Evolutionary conservation across 1,139 yeast species (phyloP).

Genomic region (Blastobotrys petasosporus): DNA sequence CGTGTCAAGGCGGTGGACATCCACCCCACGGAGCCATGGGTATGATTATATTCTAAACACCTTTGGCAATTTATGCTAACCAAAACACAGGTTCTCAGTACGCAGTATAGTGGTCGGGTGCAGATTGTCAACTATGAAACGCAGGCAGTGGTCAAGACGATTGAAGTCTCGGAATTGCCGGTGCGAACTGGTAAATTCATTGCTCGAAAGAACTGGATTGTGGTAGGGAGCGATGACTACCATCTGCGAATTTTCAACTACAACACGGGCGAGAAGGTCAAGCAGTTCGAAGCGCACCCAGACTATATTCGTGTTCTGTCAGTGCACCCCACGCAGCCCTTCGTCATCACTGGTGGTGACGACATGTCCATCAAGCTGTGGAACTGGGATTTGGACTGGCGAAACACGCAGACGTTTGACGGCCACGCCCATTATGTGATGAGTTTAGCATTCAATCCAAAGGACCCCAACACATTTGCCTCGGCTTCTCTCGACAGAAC

Average conservation of each 20-base stretch:
- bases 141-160: constrained; percentile 52
- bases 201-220: constrained; percentile 96
- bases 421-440: constrained; percentile 96
- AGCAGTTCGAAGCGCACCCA: constrained; percentile 96
- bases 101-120: constrained; percentile 67
- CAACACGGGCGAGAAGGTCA: constrained; percentile 89
- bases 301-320: constrained; percentile 92
- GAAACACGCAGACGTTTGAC: constrained; percentile 80
- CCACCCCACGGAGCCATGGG: constrained; percentile 98
- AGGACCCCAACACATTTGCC: constrained; percentile 96
- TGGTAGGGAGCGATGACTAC: constrained; percentile 94
- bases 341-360: constrained; percentile 82
- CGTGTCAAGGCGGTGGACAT: constrained; percentile 97
- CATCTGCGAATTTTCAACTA: constrained; percentile 88
- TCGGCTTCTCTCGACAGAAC: constrained; percentile 95
- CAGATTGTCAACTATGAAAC: constrained; percentile 96
- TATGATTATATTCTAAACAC: constrained; percentile 15
- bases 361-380: constrained; percentile 88
- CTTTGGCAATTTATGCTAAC: background rate
- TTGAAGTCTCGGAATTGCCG: constrained; percentile 90
- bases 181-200: constrained; percentile 93
- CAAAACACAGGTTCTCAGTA: constrained; percentile 46
- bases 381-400: constrained; percentile 97
- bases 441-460: constrained; percentile 93
- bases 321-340: constrained; percentile 90